A percentile compares a stretch with the other conserved stretches of the same genome.
Conservation (phyloP, 768 basidiomycete genomes). For the Calocybe gangraenosa region DNA sequence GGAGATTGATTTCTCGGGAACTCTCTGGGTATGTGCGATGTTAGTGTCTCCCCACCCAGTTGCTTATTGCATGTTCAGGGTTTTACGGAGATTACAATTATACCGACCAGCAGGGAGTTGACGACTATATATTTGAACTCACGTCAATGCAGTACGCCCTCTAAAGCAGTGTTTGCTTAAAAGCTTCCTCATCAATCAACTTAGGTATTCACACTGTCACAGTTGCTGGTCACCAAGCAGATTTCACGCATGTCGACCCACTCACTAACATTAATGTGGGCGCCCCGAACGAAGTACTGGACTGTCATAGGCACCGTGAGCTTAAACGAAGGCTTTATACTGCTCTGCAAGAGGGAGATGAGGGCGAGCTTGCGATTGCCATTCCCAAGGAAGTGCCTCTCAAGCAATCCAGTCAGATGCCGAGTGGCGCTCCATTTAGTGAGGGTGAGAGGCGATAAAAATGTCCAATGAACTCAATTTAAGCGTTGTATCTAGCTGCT, state of each 20-base stretch:
- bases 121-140: conserved; percentile 85
- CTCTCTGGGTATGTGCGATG: conserved; percentile 62
- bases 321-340: conserved; percentile 90
- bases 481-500: conserved; percentile 38
- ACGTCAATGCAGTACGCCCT: conserved; percentile 74
- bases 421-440: conserved; percentile 39
- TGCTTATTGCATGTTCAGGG: conserved; percentile 49
- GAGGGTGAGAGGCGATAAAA: conserved; percentile 44
- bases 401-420: conserved; percentile 51
- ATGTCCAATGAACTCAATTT: not conserved
- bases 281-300: conserved; percentile 48
- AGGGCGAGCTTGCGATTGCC: conserved; percentile 91
- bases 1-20: conserved; percentile 89
- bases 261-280: conserved; percentile 62
- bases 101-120: conserved; percentile 76
- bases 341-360: conserved; percentile 85
- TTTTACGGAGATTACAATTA: conserved; percentile 88
- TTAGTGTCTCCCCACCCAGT: conserved; percentile 4
- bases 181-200: conserved; percentile 12
- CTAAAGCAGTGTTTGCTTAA: conserved; percentile 12
- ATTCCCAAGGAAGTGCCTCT: conserved; percentile 72
- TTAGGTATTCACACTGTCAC: conserved; percentile 71
- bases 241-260: conserved; percentile 77
- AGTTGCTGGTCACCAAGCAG: conserved; percentile 66
- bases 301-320: conserved; percentile 89